Conservation (phyloP, 805 yeast genomes). For the Blastobotrys mokoenaii region DNA sequence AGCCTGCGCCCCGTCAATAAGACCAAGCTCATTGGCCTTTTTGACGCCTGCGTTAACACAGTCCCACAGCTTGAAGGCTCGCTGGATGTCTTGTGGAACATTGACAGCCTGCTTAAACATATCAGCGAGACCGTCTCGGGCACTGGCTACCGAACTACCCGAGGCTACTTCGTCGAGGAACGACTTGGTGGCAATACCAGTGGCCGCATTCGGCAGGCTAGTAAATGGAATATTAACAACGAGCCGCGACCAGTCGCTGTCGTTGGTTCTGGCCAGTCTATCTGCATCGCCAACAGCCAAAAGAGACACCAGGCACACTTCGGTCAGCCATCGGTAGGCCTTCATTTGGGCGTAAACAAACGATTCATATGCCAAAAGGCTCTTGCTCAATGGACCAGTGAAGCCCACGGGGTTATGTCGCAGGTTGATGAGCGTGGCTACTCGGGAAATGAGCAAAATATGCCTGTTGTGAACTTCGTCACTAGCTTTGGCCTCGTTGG, state of each 20-base stretch:
- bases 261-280: constrained; percentile 36
- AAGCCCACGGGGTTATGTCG: constrained; percentile 47
- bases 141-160: constrained; percentile 4
- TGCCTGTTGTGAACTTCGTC: constrained; percentile 25
- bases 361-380: constrained; percentile 58
- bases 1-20: constrained; percentile 27
- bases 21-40: constrained; percentile 34
- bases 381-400: constrained; percentile 64
- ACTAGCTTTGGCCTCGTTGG: constrained; percentile 24
- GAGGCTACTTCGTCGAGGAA: constrained; percentile 36
- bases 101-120: constrained; percentile 23
- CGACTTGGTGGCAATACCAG: constrained; percentile 52
- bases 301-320: constrained; percentile 42
- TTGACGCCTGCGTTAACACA: constrained; percentile 18
- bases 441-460: constrained; percentile 39
- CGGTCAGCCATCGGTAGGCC: constrained; percentile 47
- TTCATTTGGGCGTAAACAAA: constrained; percentile 45
- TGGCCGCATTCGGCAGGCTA: constrained; percentile 49
- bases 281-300: constrained; percentile 46
- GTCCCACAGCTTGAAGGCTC: constrained; percentile 25
- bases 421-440: constrained; percentile 39
- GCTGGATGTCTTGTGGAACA: constrained; percentile 18
- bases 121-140: constrained; percentile 12
- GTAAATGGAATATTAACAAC: constrained; percentile 55
- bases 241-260: constrained; percentile 51